phyloP scores from a whole-genome alignment of 2,329 filamentous ascomycete genomes.

The Epichloe sp. region DNA sequence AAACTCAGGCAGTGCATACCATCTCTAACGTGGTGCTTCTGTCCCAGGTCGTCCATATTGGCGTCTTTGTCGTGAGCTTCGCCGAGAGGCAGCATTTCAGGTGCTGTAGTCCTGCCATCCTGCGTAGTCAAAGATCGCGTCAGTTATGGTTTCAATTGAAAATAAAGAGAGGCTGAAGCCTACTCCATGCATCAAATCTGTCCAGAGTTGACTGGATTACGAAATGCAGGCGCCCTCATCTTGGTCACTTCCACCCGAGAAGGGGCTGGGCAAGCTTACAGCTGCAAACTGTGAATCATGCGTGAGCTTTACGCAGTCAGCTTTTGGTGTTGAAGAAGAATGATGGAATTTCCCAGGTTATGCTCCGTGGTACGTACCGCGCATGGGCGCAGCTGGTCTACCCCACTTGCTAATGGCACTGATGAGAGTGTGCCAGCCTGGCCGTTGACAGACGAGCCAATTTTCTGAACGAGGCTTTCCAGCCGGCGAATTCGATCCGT shows the following conservation, averaged over 20 bases:
- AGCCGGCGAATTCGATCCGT: conserved; percentile 4
- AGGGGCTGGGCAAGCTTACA: not conserved
- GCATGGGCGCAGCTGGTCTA: not conserved
- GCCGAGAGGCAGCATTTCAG: not conserved
- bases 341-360: not conserved
- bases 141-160: not conserved
- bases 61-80: not conserved
- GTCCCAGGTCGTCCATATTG: not conserved
- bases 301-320: not conserved
- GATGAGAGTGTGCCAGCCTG: not conserved
- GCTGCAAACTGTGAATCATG: not conserved
- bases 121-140: not conserved
- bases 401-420: not conserved
- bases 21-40: not conserved
- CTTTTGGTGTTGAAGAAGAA: not conserved
- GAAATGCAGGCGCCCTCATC: not conserved
- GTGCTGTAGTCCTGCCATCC: not conserved
- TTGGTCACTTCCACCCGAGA: not conserved
- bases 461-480: conserved; percentile 4
- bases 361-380: not conserved
- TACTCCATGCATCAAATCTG: not conserved
- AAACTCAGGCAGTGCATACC: not conserved
- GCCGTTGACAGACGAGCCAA: not conserved
- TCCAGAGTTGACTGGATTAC: not conserved
- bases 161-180: not conserved